Evolutionary conservation across 176 grass and related monocot genomes (phyloP), one percentile per base, ranked within the genome.

Genomic region (Eragrostis nindensis): DNA sequence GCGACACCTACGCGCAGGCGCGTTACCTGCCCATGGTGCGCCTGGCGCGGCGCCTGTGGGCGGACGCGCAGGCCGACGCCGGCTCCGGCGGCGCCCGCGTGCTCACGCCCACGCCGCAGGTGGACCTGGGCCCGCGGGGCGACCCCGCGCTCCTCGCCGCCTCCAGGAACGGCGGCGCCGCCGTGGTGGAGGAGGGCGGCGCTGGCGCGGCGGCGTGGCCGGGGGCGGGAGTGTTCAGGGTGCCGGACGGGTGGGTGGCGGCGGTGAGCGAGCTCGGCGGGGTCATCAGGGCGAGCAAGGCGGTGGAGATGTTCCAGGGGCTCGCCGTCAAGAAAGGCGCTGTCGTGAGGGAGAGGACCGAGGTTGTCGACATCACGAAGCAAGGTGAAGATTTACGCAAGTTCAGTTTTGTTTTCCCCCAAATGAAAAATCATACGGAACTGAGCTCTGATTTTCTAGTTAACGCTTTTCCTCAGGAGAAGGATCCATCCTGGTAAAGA

Each of bases 231-330:
- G 87, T 41, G 72, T 94, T 97, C 72, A 21, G 56, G 19, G 8
- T 94, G 25, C 89, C 94, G 0, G 79, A 69, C 2, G 79, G 87
- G 74, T 97, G 92, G 94, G 62, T 70, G 61, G 89, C 78, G n/a
- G 84, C 93, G 44, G 9, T 15, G 32, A 92, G 50, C 79, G 65
- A 80, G 45, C 39, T 67, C 43, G 89, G 85, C 61, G 89, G 94
- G 15, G 92, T 98, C 44, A 87, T 94, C 75, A 94, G 87, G 62
- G 88, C 95, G 40, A 94, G 81, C 57, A 98, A 98, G 80, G 90
- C 95, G 14, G 90, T 94, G 32, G 86, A 92, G 80, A 98, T 98
- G 95, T 98, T 94, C 74, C 92, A 98, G 86, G 64, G 85, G 13
- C 87, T 94, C 19, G 92, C 94, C 72, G 48, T 70, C 21, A 83